Conservation (phyloP, 768 basidiomycete species). For the Suillus sp. region DNA sequence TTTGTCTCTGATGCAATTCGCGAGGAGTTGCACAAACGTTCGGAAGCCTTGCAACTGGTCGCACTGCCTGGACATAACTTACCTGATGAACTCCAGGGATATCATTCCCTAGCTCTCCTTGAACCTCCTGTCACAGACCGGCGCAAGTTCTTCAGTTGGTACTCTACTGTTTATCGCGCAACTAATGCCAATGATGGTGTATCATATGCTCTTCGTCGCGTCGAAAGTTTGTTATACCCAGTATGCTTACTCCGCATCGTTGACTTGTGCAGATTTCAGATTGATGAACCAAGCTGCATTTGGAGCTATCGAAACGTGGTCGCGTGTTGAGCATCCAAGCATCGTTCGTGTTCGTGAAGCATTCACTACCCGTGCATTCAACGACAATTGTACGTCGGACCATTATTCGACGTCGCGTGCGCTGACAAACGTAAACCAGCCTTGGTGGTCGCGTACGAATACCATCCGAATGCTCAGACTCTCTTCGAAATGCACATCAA, state of each 20-base stretch:
- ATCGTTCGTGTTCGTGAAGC: constrained; percentile 86
- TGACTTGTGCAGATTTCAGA: constrained; percentile 66
- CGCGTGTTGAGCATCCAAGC: constrained; percentile 78
- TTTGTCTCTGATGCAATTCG: constrained; percentile 85
- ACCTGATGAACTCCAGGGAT: constrained; percentile 88
- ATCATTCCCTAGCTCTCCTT: constrained; percentile 83
- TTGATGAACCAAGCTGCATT: constrained; percentile 84
- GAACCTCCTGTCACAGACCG: constrained; percentile 61
- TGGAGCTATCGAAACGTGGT: constrained; percentile 82
- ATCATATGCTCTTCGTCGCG: constrained; percentile 75
- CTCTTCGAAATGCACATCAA: constrained; percentile 80
- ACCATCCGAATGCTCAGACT: constrained; percentile 81
- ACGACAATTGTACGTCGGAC: constrained; percentile 77
- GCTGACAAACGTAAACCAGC: constrained; percentile 47
- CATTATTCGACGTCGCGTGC: not conserved
- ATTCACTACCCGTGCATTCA: constrained; percentile 92
- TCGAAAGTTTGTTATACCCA: constrained; percentile 67
- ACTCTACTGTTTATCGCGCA: constrained; percentile 83
- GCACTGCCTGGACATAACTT: constrained; percentile 53
- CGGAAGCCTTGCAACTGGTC: constrained; percentile 43
- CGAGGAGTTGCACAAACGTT: constrained; percentile 54
- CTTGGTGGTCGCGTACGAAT: constrained; percentile 89
- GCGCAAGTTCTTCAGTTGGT: constrained; percentile 78
- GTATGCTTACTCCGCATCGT: constrained; percentile 12
- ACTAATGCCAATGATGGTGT: constrained; percentile 74